Conservation (phyloP, 2,329 filamentous ascomycete genomes). For the Aspergillus pseudoterreus region DNA sequence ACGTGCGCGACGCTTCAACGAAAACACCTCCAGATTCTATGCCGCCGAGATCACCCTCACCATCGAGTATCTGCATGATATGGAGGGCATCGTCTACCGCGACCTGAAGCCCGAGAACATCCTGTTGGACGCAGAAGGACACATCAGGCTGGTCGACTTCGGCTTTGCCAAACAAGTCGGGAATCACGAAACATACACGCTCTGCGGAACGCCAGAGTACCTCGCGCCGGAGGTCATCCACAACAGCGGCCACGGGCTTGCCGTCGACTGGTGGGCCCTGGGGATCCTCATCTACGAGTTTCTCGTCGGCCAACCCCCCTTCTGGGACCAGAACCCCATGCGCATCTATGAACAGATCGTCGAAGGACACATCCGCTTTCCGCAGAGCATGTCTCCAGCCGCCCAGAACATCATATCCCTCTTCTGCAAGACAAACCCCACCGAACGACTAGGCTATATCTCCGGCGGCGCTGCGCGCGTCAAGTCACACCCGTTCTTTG, state of each 20-base stretch:
- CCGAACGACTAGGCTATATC: constrained; percentile 61
- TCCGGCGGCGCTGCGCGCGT: constrained; percentile 57
- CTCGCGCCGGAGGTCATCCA: constrained; percentile 65
- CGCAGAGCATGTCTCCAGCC: constrained; percentile 54
- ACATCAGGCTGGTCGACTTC: constrained; percentile 65
- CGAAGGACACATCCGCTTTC: constrained; percentile 60
- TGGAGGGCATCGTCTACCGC: constrained; percentile 62
- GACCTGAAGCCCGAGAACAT: constrained; percentile 67
- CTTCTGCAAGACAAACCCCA: constrained; percentile 61
- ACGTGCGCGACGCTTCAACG: constrained; percentile 59
- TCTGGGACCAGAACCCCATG: constrained; percentile 68
- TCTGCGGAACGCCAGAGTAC: constrained; percentile 66
- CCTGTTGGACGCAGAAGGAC: constrained; percentile 61
- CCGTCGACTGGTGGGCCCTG: constrained; percentile 68
- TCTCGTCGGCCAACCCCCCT: constrained; percentile 63
- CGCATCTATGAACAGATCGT: constrained; percentile 68
- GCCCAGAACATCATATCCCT: constrained; percentile 60
- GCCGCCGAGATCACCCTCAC: constrained; percentile 64
- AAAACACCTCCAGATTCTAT: constrained; percentile 61
- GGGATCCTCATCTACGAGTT: constrained; percentile 67
- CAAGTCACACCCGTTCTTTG: constrained; percentile 61
- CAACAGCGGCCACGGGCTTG: constrained; percentile 61
- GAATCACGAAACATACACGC: constrained; percentile 58
- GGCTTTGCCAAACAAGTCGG: constrained; percentile 64
- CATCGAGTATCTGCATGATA: constrained; percentile 61